Evolutionary conservation across 305 asterid genomes (phyloP), one percentile per base, ranked within the genome.

Genomic region (Galium porrigens): DNA sequence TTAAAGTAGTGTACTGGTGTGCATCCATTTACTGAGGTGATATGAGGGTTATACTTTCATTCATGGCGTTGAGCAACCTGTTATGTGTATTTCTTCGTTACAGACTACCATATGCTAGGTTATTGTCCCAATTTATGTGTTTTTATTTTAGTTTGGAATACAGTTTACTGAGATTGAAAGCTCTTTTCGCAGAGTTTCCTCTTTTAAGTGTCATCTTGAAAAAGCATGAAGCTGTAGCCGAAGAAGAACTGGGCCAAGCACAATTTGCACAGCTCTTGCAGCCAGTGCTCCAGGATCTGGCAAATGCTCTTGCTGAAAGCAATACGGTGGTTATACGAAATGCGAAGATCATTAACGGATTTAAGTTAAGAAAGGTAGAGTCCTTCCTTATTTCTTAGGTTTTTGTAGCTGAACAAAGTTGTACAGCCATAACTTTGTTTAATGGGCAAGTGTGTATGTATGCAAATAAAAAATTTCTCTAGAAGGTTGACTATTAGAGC

Each of bases 261-360:
- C 86, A 83, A 72, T 83, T 83, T 56, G 88, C 88, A 2, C 71
- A 83, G 68, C 58, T 81, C 33, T 73, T 83, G 61, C 86, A 81
- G 70, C 71, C 72, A 49, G 88, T 83, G 76, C 81, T 83, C n/a
- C 88, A 81, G 75, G 88, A 83, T 37, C 70, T 83, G 49, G 83
- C 84, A 22, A 85, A 81, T 72, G 66, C 69, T 70, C 88, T 83
- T 73, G 76, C 79, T 58, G 75, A 54, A 68, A 76, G 70, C 1
- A 82, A 74, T 51, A 69, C 77, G 51, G 77, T 77, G 37, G 70
- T 79, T n/a, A 64, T 75, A 55, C 78, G 62, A 67, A 73, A 79
- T 64, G 69, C 81, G 63, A 75, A 77, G 72, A 32, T 81, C 58
- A 76, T 70, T 25, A 83, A 83, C 58, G 88, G 88, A 20, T 77